Conservation (phyloP, 257 asterid genomes). For the Schizonepeta tenuifolia region DNA sequence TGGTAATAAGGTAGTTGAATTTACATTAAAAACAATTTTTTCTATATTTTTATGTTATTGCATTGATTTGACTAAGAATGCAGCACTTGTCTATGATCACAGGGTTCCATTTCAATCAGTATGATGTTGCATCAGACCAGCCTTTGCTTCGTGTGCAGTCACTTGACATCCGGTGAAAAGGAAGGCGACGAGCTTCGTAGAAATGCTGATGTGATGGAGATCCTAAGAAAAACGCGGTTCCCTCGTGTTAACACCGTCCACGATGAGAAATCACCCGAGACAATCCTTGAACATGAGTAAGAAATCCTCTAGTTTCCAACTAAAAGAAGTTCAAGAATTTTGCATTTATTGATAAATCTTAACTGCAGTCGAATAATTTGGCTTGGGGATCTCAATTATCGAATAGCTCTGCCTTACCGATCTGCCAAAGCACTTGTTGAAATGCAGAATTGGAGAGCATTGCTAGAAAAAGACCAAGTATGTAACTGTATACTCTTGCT, state of each 20-base stretch:
- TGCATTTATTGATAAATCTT: constrained; percentile 9
- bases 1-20: constrained; percentile 77
- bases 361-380: constrained; percentile 77
- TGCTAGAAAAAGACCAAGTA: constrained; percentile 92
- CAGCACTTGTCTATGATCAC: constrained; percentile 30
- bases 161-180: constrained; percentile 90
- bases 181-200: constrained; percentile 90
- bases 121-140: constrained; percentile 88
- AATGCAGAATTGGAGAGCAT: constrained; percentile 96
- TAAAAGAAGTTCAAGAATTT: background rate
- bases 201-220: constrained; percentile 88
- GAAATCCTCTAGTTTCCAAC: constrained; percentile 24
- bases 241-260: constrained; percentile 59
- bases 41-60: background rate
- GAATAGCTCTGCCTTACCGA: constrained; percentile 86
- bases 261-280: constrained; percentile 84
- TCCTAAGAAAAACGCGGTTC: constrained; percentile 82
- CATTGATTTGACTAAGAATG: constrained; percentile 5
- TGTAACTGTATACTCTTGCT: constrained; percentile 5
- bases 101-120: constrained; percentile 94
- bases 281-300: constrained; percentile 84
- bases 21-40: background rate
- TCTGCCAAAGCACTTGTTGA: constrained; percentile 88
- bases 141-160: constrained; percentile 91
- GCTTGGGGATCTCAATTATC: constrained; percentile 94